Evolutionary conservation across 139 green algal species (phyloP), one percentile per base, ranked within the genome.

Genomic region (Haematococcus sp.): DNA sequence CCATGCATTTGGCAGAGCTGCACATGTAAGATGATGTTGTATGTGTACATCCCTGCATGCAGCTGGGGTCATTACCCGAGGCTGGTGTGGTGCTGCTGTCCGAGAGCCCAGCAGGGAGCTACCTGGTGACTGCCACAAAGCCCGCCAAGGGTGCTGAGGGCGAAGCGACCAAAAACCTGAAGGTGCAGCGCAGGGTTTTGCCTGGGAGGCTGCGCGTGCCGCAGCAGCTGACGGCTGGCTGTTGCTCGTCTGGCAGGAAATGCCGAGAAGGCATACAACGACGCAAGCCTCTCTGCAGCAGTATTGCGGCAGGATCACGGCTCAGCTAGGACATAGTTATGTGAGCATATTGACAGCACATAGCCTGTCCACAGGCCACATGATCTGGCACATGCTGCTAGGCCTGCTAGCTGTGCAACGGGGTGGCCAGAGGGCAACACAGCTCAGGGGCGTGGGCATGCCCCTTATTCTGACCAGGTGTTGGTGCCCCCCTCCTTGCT

Each of bases 71-170:
- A 13, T 25, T 85, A 0, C 20, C 33, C 1, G 79, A 79, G 49
- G 28, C 56, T 0, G 70, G 51, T 17, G 79, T 81, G 35, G 70
- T 86, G 70, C 79, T 90, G 30, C 63, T 73, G 2, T 69, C 82
- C 0, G 80, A 90, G 15, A 90, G 81, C 28, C 80, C 78, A 1
- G 55, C 65, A 3, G 76, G 72, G 27, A 74, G 54, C 32, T 92
- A 81, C 76, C 28, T 96, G 16, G 59, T 86, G 35, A 92, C 87
- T 11, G 91, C 79, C 49, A 82, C 91, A 66, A 81, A 85, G 58
- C 84, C 89, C 0, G 51, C 59, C 32, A 89, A 90, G 58, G 76
- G 79, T 25, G n/a, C 32, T 13, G 73, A 51, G 46, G 84, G 80
- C 51, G 82, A 86, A 40, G 23, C 69, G 16, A 71, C 75, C 28